Evolutionary conservation across 108 stramenopile species (phyloP).

Genomic region (Cylindrotheca closterium): DNA sequence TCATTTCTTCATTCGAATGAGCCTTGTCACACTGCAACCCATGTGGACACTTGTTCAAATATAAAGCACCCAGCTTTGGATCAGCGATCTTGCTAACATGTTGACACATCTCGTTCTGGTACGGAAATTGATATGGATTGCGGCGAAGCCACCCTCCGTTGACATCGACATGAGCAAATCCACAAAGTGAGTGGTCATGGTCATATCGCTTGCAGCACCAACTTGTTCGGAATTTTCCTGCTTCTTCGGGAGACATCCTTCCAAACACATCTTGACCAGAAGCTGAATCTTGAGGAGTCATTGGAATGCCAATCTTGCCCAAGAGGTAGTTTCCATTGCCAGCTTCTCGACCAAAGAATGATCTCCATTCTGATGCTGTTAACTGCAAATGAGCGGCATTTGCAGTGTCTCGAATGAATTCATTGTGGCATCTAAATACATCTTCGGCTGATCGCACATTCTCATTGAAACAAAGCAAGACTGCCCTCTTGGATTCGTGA

Average conservation of each 20-base stretch:
- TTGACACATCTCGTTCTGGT: slow-evolving; percentile 68
- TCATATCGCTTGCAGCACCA: slow-evolving; percentile 91
- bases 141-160: slow-evolving; percentile 87
- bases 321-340: slow-evolving; percentile 29
- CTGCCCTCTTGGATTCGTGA: slow-evolving; percentile 63
- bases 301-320: slow-evolving; percentile 41
- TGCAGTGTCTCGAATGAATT: slow-evolving; percentile 87
- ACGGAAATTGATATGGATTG: slow-evolving; percentile 50
- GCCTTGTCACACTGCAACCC: slow-evolving; percentile 58
- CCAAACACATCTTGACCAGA: slow-evolving; percentile 42
- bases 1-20: slow-evolving; percentile 82
- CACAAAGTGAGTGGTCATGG: slow-evolving; percentile 79
- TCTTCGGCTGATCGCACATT: slow-evolving; percentile 84
- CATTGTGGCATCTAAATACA: slow-evolving; percentile 88
- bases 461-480: slow-evolving; percentile 89
- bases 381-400: slow-evolving; percentile 71
- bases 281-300: slow-evolving; percentile 15
- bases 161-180: slow-evolving; percentile 78
- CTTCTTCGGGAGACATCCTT: slow-evolving; percentile 60
- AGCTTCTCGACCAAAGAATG: slow-evolving; percentile 67
- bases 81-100: slow-evolving; percentile 34
- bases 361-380: slow-evolving; percentile 75
- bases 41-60: slow-evolving; percentile 62
- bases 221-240: slow-evolving; percentile 68
- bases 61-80: slow-evolving; percentile 45